phyloP scores from a whole-genome alignment of 352 stramenopile species.

The Plasmopara muralis region DNA sequence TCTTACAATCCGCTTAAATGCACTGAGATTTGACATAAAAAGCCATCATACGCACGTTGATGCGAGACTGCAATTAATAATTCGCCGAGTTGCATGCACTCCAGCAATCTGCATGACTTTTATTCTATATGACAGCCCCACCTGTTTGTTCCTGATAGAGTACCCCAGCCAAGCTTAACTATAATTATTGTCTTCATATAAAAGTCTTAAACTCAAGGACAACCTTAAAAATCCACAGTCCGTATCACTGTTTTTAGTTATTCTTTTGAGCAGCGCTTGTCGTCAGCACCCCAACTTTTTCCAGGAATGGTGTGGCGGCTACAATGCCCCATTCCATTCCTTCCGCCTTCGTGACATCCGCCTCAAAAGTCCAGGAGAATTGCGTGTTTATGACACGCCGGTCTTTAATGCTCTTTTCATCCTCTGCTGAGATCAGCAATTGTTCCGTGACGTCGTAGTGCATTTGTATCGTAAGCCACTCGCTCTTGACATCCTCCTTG shows the following conservation, averaged over 20 bases:
- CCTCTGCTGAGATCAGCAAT: conserved; percentile 16
- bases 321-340: conserved; percentile 40
- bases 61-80: too few relatives aligned
- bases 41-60: too few relatives aligned
- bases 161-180: too few relatives aligned
- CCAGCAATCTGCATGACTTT: too few relatives aligned
- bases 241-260: neutral
- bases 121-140: too few relatives aligned
- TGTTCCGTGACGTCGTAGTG: conserved; percentile 48
- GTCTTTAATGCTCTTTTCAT: conserved; percentile 32
- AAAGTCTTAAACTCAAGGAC: too few relatives aligned
- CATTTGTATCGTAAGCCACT: conserved; percentile 44
- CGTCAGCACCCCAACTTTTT: conserved; percentile 21
- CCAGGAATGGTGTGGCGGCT: conserved; percentile 28
- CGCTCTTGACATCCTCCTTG: conserved; percentile 19
- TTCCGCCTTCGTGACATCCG: conserved; percentile 33
- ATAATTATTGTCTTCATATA: too few relatives aligned
- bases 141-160: too few relatives aligned
- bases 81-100: too few relatives aligned
- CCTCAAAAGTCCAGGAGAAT: conserved; percentile 56
- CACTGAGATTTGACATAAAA: too few relatives aligned
- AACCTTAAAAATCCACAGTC: too few relatives aligned
- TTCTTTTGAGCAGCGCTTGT: conserved; percentile 4
- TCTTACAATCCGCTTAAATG: too few relatives aligned
- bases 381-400: conserved; percentile 35